A percentile compares a stretch with the other conserved stretches of the same genome.
These are phyloP conservation scores for Cytospora paraplurivora DNA, from an alignment of 2,329 filamentous ascomycete genomes.

Conservation along the genomic window DNA sequence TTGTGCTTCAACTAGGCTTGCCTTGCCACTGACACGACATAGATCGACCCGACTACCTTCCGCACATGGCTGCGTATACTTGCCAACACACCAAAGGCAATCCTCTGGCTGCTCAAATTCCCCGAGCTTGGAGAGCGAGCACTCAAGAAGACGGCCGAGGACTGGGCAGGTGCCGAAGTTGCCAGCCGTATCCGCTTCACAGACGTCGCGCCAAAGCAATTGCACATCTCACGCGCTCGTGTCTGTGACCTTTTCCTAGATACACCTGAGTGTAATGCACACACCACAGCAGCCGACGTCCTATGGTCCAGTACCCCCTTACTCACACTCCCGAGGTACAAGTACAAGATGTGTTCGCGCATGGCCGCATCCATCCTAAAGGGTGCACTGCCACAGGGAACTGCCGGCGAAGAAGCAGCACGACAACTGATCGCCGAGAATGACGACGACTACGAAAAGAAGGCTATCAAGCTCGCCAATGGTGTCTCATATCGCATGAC, in stretches of 20 bases:
- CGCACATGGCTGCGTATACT: conserved; percentile 94
- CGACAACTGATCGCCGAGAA: conserved; percentile 74
- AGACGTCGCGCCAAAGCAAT: conserved; percentile 91
- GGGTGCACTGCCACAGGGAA: conserved; percentile 76
- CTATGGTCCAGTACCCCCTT: conserved; percentile 95
- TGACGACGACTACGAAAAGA: conserved; percentile 83
- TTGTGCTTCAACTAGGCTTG: background rate
- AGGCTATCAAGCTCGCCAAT: conserved; percentile 68
- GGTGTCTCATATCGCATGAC: conserved; percentile 60
- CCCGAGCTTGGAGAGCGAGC: conserved; percentile 90
- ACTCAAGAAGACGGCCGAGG: conserved; percentile 73
- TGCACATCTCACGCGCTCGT: conserved; percentile 88
- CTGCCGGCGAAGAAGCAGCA: conserved; percentile 68
- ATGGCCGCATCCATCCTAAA: conserved; percentile 96
- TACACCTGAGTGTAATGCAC: conserved; percentile 96
- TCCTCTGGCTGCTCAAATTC: conserved; percentile 96
- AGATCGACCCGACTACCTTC: conserved; percentile 98
- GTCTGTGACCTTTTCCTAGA: conserved; percentile 95
- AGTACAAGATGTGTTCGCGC: conserved; percentile 98
- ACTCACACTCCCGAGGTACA: conserved; percentile 85
- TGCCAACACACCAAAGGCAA: conserved; percentile 78
- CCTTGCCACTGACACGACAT: background rate
- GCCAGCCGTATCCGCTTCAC: conserved; percentile 90
- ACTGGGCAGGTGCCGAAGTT: conserved; percentile 84
- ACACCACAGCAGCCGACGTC: conserved; percentile 95